Evolutionary conservation across 257 asterid species (phyloP).

Genomic region (Jasminum sambac): DNA sequence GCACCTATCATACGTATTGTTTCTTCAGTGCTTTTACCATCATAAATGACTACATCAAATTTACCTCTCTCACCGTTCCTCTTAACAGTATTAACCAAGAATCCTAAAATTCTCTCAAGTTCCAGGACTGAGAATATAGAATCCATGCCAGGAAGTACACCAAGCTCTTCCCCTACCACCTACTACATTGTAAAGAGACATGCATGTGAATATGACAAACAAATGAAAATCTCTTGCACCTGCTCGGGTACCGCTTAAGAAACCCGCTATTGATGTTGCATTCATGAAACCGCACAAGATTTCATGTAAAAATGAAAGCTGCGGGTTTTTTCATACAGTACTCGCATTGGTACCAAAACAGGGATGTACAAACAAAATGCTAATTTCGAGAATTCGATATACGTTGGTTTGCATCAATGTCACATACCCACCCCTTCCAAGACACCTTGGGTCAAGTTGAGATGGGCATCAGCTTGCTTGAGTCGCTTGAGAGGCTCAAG

Average conservation of each 20-base stretch:
- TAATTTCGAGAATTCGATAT: slow-evolving; percentile 1
- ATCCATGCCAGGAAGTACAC: slow-evolving; percentile 98
- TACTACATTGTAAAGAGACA: slow-evolving; percentile 39
- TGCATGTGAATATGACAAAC: slow-evolving; percentile 9
- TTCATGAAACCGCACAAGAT: too few species aligned
- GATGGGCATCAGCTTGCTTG: slow-evolving; percentile 87
- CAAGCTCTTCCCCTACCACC: slow-evolving; percentile 97
- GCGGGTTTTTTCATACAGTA: too few species aligned
- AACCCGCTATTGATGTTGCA: too few species aligned
- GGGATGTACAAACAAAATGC: background rate
- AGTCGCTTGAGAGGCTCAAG: slow-evolving; percentile 82
- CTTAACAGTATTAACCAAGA: slow-evolving; percentile 35
- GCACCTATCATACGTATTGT: slow-evolving; percentile 85
- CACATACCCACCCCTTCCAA: slow-evolving; percentile 96
- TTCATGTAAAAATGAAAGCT: too few species aligned
- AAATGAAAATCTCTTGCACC: too few species aligned
- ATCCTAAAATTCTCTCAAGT: slow-evolving; percentile 64
- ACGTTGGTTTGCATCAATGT: slow-evolving; percentile 3
- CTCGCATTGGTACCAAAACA: too few species aligned
- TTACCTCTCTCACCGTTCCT: slow-evolving; percentile 37
- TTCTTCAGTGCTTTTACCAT: slow-evolving; percentile 87
- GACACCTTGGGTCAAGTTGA: slow-evolving; percentile 93
- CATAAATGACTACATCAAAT: slow-evolving; percentile 72
- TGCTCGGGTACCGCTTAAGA: too few species aligned
- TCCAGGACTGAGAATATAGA: slow-evolving; percentile 79